These are phyloP conservation scores for Kwoniella shandongensis DNA, from an alignment of 768 basidiomycete genomes.

Conservation along the genomic window DNA sequence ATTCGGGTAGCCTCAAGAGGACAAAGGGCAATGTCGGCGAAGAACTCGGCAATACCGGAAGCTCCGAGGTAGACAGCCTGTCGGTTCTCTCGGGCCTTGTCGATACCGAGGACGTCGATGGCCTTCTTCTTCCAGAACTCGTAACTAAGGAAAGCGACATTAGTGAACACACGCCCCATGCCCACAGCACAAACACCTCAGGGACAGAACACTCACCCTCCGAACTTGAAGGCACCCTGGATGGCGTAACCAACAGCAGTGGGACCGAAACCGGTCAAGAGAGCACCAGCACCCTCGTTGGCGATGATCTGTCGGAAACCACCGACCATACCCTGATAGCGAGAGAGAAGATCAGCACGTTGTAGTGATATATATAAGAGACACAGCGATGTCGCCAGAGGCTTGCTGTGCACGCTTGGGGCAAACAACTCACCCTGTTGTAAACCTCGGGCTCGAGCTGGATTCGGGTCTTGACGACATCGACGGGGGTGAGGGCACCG, in stretches of 20 bases:
- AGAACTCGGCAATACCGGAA: conserved; percentile 91
- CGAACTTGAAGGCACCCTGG: conserved; percentile 98
- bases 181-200: not conserved
- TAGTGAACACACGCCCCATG: not conserved
- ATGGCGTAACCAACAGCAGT: conserved; percentile 90
- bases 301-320: conserved; percentile 81
- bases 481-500: conserved; percentile 58
- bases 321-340: conserved; percentile 69
- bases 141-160: conserved; percentile 59
- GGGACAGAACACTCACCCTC: conserved; percentile 58
- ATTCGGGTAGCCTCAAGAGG: conserved; percentile 69
- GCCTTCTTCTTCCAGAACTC: conserved; percentile 93
- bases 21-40: conserved; percentile 94
- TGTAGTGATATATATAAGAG: not conserved
- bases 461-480: conserved; percentile 99
- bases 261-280: conserved; percentile 93
- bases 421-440: conserved; percentile 47
- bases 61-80: conserved; percentile 88
- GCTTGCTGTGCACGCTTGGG: not conserved
- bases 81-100: conserved; percentile 69
- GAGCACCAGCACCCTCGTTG: conserved; percentile 80
- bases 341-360: conserved; percentile 3
- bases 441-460: conserved; percentile 68
- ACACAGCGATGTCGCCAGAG: not conserved
- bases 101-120: conserved; percentile 78